Evolutionary conservation across 1,284 basidiomycete genomes (phyloP).

Genomic region (Trichosporon asahii): DNA sequence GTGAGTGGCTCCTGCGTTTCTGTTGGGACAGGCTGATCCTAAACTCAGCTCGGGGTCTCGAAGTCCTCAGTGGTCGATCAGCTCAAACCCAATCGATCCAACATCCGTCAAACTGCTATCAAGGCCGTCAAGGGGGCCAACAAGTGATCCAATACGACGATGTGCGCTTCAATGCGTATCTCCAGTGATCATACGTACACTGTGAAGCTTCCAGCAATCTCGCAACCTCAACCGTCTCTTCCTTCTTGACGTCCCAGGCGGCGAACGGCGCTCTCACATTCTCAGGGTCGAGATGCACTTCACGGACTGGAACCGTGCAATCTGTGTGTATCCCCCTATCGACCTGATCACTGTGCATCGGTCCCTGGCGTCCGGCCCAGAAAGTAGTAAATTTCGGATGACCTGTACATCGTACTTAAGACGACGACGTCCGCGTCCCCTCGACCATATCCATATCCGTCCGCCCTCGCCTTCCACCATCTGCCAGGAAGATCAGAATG

Average conservation of each 20-base stretch:
- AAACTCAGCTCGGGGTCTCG: slow-evolving; percentile 13
- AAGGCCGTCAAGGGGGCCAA: background rate
- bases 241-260: background rate
- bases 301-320: slow-evolving; percentile 1
- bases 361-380: background rate
- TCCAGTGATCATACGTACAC: background rate
- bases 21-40: background rate
- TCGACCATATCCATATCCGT: too few species aligned
- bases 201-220: background rate
- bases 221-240: background rate
- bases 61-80: slow-evolving; percentile 7
- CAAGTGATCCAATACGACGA: background rate
- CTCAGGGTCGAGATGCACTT: background rate
- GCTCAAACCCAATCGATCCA: slow-evolving; percentile 13
- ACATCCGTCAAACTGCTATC: background rate
- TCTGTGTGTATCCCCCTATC: background rate
- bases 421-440: background rate
- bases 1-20: slow-evolving; percentile 7
- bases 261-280: background rate
- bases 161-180: background rate
- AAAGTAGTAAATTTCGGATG: background rate
- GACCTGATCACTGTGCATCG: background rate
- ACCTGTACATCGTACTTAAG: background rate
- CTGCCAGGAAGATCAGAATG: too few species aligned
- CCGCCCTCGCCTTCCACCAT: too few species aligned